Percentiles rank a stretch among this genome's conserved stretches.
phyloP scores from a whole-genome alignment of 306 rosid genomes.

The Amphicarpaea edgeworthii region DNA sequence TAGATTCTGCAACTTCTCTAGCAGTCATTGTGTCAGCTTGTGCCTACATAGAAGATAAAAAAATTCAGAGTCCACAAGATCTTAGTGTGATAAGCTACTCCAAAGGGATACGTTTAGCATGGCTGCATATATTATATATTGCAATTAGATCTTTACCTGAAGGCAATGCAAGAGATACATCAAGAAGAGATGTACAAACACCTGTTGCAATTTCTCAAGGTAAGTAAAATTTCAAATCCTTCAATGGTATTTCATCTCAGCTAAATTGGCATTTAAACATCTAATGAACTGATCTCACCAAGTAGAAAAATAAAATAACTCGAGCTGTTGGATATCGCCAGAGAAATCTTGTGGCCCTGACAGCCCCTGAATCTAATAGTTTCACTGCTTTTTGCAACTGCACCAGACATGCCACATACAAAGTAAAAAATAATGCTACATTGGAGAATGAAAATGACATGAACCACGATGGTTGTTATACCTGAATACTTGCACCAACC shows the following conservation, averaged over 20 bases:
- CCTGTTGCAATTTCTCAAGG: slow-evolving; percentile 64
- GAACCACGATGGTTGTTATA: slow-evolving; percentile 41
- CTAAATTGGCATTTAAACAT: slow-evolving; percentile 6
- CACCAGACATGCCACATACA: slow-evolving; percentile 44
- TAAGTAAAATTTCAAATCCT: slow-evolving; percentile 45
- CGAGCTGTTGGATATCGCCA: slow-evolving; percentile 98
- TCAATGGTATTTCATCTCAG: slow-evolving; percentile 29
- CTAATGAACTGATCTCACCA: slow-evolving; percentile 61
- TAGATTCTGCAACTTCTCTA: slow-evolving; percentile 86
- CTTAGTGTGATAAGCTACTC: not conserved
- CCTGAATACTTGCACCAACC: slow-evolving; percentile 91
- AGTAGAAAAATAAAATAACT: slow-evolving; percentile 74
- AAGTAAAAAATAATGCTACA: slow-evolving; percentile 37
- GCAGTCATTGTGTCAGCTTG: slow-evolving; percentile 80
- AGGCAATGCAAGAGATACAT: slow-evolving; percentile 95
- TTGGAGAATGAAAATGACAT: slow-evolving; percentile 9
- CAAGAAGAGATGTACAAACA: slow-evolving; percentile 96
- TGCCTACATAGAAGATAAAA: slow-evolving; percentile 57
- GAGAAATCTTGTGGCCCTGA: slow-evolving; percentile 96
- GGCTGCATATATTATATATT: not conserved
- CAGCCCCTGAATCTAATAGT: slow-evolving; percentile 91
- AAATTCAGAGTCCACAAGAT: slow-evolving; percentile 18
- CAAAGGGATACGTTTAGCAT: slow-evolving; percentile 12
- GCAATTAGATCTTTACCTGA: slow-evolving; percentile 67
- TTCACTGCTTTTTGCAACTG: slow-evolving; percentile 96